These are phyloP conservation scores for Polygonum maritimum DNA, from an alignment of 148 eudicot species.

Conservation along the genomic window DNA sequence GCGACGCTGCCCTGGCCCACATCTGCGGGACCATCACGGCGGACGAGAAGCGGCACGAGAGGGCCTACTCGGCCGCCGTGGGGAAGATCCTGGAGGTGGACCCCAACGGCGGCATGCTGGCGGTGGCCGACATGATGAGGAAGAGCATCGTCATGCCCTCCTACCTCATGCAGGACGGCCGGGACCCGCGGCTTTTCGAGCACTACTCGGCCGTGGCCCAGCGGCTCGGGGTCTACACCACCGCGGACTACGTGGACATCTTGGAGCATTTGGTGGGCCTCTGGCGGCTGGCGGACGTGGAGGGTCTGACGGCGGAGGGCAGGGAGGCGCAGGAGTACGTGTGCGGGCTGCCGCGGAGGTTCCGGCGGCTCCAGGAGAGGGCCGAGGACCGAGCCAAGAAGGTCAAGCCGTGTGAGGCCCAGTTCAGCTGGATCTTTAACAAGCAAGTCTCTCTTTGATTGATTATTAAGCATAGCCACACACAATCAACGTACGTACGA, in stretches of 20 bases:
- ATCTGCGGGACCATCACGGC: constrained; percentile 26
- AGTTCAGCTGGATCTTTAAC: constrained; percentile 28
- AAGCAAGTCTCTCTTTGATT: neutral
- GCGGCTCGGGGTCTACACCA: constrained; percentile 28
- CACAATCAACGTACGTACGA: too few species aligned
- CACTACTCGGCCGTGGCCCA: constrained; percentile 27
- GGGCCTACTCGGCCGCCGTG: constrained; percentile 17
- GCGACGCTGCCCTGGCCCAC: constrained; percentile 20
- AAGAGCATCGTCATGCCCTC: constrained; percentile 26
- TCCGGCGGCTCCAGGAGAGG: constrained; percentile 24
- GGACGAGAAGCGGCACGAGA: constrained; percentile 33
- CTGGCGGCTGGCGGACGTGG: constrained; percentile 20
- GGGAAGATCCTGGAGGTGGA: constrained; percentile 23
- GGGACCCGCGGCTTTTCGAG: constrained; percentile 17
- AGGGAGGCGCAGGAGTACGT: constrained; percentile 21
- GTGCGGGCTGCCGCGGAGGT: constrained; percentile 17
- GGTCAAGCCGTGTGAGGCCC: constrained; percentile 1
- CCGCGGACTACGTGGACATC: constrained; percentile 24
- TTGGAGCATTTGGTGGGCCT: constrained; percentile 20
- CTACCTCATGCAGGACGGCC: constrained; percentile 25
- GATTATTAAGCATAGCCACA: too few species aligned
- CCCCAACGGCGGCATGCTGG: constrained; percentile 14
- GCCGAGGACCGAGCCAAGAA: constrained; percentile 21
- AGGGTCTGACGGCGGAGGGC: constrained; percentile 17
- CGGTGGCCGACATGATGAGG: constrained; percentile 23